Evolutionary conservation across 106 monocot genomes (phyloP).

Genomic region (Dioscorea alata): DNA sequence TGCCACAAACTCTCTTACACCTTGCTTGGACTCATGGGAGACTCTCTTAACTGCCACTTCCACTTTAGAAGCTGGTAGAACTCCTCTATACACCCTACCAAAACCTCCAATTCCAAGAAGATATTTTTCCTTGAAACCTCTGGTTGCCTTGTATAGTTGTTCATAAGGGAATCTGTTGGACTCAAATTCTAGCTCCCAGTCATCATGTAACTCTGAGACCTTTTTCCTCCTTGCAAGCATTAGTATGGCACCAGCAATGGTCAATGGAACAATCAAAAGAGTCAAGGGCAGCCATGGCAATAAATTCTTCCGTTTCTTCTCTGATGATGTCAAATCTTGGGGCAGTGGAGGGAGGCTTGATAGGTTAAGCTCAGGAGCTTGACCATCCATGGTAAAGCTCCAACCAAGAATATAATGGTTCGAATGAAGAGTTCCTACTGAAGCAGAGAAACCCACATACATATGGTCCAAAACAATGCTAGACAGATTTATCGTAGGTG

Average conservation of each 20-base stretch:
- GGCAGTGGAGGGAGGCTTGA: not conserved
- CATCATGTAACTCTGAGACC: conserved; percentile 1
- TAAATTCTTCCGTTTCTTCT: too few relatives aligned
- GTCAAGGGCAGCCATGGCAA: too few relatives aligned
- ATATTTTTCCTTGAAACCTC: too few relatives aligned
- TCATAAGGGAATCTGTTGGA: not conserved
- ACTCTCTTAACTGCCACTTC: too few relatives aligned
- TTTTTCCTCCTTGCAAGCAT: not conserved
- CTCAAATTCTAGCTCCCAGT: conserved; percentile 1
- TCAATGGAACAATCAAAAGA: too few relatives aligned
- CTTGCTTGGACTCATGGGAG: too few relatives aligned
- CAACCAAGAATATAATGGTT: conserved; percentile 7
- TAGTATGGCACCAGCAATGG: not conserved
- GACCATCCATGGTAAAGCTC: conserved; percentile 1
- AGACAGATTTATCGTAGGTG: not conserved
- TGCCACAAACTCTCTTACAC: too few relatives aligned
- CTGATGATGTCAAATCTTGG: too few relatives aligned
- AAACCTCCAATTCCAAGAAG: too few relatives aligned
- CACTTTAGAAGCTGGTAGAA: too few relatives aligned
- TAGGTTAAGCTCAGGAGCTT: not conserved
- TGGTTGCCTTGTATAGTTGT: too few relatives aligned
- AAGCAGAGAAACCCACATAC: conserved; percentile 5
- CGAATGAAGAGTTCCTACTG: not conserved
- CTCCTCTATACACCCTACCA: too few relatives aligned
- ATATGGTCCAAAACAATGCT: not conserved